These are phyloP conservation scores for Paraconiothyrium brasiliense DNA, from an alignment of 2,329 filamentous ascomycete species.

Conservation along the genomic window DNA sequence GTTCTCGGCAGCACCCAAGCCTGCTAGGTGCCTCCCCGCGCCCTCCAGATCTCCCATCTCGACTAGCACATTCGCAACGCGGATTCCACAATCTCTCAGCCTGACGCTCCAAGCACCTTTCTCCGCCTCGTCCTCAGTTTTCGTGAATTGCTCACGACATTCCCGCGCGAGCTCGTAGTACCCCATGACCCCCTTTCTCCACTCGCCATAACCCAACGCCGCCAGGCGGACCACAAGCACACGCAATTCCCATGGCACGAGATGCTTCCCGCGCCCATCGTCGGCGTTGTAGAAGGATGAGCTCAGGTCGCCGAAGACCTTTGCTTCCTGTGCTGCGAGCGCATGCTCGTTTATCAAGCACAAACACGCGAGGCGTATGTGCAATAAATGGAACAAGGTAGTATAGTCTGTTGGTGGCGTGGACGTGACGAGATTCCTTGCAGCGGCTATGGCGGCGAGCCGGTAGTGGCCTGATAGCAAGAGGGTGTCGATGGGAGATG, in stretches of 20 bases:
- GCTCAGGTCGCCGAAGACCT: conserved; percentile 68
- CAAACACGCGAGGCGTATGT: conserved; percentile 82
- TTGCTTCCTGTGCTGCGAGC: conserved; percentile 68
- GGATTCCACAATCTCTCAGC: conserved; percentile 76
- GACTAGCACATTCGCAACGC: conserved; percentile 71
- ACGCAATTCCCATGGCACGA: conserved; percentile 88
- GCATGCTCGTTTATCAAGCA: conserved; percentile 75
- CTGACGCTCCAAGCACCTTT: conserved; percentile 75
- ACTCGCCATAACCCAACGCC: conserved; percentile 85
- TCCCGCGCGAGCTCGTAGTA: conserved; percentile 89
- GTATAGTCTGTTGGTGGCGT: conserved; percentile 65
- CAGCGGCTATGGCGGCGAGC: conserved; percentile 75
- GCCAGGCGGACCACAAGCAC: conserved; percentile 85
- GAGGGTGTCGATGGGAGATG: conserved; percentile 72
- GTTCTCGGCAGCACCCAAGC: background rate
- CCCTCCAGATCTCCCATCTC: conserved; percentile 90
- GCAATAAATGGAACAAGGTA: conserved; percentile 79
- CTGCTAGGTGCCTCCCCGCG: conserved; percentile 73
- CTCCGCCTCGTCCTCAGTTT: conserved; percentile 58
- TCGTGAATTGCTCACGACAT: conserved; percentile 68
- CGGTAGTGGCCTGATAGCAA: conserved; percentile 80
- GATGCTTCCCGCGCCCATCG: conserved; percentile 35
- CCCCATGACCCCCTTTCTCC: conserved; percentile 83
- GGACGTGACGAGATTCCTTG: conserved; percentile 65
- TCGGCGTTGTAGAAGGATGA: conserved; percentile 58